Conservation (phyloP, 2,329 filamentous ascomycete genomes). For the Amphichorda felina region DNA sequence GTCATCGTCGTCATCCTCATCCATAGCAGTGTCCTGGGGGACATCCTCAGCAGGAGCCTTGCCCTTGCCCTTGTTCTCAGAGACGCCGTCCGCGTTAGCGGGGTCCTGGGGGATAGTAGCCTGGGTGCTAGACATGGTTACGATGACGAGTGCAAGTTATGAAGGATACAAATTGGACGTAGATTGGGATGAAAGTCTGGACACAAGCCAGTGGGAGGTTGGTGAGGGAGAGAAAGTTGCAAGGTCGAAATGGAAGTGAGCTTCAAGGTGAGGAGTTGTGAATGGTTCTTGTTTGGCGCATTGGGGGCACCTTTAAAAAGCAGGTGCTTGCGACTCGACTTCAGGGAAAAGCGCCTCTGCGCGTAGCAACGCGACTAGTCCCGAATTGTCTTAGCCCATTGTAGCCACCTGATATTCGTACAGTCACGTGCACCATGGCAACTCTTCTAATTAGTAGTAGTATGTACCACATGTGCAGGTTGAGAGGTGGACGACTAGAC, state of each 20-base stretch:
- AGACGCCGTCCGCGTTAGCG: conserved; percentile 23
- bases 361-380: not conserved
- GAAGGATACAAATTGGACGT: not conserved
- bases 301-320: conserved; percentile 3
- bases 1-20: conserved; percentile 63
- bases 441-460: no score
- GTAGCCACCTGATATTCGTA: no score
- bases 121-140: conserved; percentile 37
- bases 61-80: conserved; percentile 75
- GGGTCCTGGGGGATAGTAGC: conserved; percentile 33
- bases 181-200: not conserved
- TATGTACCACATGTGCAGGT: no score
- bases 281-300: not conserved
- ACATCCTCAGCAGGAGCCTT: conserved; percentile 48
- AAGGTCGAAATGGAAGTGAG: conserved; percentile 2
- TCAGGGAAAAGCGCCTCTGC: not conserved
- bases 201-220: no score
- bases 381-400: no score
- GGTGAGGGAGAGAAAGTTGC: conserved; percentile 1
- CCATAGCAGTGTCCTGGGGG: conserved; percentile 53
- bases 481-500: no score
- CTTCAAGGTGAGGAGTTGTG: conserved; percentile 3
- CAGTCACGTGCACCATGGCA: no score
- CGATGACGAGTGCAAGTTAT: not conserved
- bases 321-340: not conserved